A percentile compares a stretch with the other conserved stretches of the same genome.
These are phyloP conservation scores for Dictyostelium brefeldianum DNA, from an alignment of 78 protist genomes.

Conservation along the genomic window DNA sequence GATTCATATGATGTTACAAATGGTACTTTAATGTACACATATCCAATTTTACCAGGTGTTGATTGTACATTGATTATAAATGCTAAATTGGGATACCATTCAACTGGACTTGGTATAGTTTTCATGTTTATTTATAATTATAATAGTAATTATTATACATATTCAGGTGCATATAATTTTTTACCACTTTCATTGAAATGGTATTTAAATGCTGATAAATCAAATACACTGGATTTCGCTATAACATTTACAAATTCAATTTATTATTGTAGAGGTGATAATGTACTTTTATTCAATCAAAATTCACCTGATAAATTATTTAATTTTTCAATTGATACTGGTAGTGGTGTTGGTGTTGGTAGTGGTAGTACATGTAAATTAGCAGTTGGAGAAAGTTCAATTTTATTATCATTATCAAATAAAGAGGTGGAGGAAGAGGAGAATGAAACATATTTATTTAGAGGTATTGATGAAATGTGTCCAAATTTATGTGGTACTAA, in stretches of 20 bases:
- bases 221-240: background rate
- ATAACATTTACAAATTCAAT: background rate
- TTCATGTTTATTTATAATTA: slow-evolving; percentile 3
- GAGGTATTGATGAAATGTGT: slow-evolving; percentile 32
- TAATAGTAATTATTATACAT: background rate
- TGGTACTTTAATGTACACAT: background rate
- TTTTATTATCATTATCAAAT: background rate
- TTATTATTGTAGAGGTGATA: background rate
- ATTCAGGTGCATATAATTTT: background rate
- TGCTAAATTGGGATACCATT: background rate
- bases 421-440: background rate
- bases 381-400: background rate
- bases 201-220: background rate
- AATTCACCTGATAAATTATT: background rate
- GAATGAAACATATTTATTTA: background rate
- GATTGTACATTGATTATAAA: background rate
- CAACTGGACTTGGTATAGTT: background rate
- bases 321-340: background rate
- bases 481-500: slow-evolving; percentile 16
- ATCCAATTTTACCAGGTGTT: background rate
- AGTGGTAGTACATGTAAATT: background rate
- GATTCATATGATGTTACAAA: background rate
- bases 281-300: background rate
- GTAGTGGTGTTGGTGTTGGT: background rate
- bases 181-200: background rate